phyloP scores from a whole-genome alignment of 2,329 filamentous ascomycete species.

The Fusarium euwallaceae region DNA sequence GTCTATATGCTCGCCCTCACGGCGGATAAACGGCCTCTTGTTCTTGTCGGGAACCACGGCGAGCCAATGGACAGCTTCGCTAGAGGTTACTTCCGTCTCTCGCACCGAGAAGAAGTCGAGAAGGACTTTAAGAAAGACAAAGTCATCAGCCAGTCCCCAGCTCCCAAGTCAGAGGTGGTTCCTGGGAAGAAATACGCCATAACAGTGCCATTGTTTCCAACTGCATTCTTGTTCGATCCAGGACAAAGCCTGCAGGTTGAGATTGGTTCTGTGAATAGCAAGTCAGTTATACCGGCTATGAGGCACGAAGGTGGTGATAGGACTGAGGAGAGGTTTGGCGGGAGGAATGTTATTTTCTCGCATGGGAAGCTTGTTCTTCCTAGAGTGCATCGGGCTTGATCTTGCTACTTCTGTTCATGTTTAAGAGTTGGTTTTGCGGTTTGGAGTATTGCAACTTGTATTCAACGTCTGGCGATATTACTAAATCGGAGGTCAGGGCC shows the following conservation, averaged over 20 bases:
- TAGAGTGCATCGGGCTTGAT: background rate
- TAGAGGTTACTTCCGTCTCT: background rate
- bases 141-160: background rate
- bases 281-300: background rate
- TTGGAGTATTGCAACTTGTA: background rate
- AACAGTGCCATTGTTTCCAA: background rate
- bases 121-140: background rate
- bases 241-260: background rate
- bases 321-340: background rate
- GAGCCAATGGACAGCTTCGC: background rate
- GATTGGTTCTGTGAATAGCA: background rate
- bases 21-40: background rate
- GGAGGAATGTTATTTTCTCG: background rate
- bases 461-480: too few species aligned
- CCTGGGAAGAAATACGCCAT: background rate
- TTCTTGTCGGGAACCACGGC: background rate
- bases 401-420: rapidly evolving
- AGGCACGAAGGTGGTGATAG: background rate
- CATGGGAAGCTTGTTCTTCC: background rate
- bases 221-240: background rate
- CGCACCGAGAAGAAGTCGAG: background rate
- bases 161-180: background rate
- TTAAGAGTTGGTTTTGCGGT: background rate
- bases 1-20: background rate
- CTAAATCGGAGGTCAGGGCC: too few species aligned